These are phyloP conservation scores for Rubroshorea leprosula DNA, from an alignment of 345 rosid genomes.

Conservation along the genomic window DNA sequence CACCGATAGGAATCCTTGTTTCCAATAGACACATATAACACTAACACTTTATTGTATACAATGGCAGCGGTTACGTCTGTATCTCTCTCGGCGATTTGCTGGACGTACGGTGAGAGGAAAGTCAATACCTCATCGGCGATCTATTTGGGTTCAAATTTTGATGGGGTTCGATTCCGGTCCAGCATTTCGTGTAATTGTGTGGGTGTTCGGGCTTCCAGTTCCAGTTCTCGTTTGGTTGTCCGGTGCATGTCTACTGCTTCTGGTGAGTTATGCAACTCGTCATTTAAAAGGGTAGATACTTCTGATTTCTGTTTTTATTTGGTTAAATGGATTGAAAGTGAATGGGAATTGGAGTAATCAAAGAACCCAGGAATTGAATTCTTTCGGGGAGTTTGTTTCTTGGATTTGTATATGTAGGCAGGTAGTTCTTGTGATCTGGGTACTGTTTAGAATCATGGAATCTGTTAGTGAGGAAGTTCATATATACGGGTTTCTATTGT, in stretches of 20 bases:
- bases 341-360: background rate
- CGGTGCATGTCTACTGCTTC: constrained; percentile 60
- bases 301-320: background rate
- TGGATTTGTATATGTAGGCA: background rate
- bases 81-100: constrained; percentile 62
- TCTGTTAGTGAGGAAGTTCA: background rate
- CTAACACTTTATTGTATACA: background rate
- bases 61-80: constrained; percentile 72
- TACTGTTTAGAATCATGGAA: background rate
- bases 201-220: constrained; percentile 31
- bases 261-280: constrained; percentile 35
- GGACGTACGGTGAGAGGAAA: constrained; percentile 33
- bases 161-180: constrained; percentile 34
- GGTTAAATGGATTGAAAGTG: background rate
- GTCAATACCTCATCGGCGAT: constrained; percentile 29
- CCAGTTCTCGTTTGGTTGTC: constrained; percentile 40
- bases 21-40: background rate
- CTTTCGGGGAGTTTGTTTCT: too few relatives aligned
- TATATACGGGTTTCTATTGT: background rate
- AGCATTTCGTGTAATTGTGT: constrained; percentile 29
- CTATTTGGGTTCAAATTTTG: constrained; percentile 32
- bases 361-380: background rate
- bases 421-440: background rate
- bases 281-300: too few relatives aligned
- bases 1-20: background rate